Evolutionary conservation across 140 eudicot species (phyloP), one percentile per base, ranked within the genome.

Genomic region (Erigeron philadelphicus): DNA sequence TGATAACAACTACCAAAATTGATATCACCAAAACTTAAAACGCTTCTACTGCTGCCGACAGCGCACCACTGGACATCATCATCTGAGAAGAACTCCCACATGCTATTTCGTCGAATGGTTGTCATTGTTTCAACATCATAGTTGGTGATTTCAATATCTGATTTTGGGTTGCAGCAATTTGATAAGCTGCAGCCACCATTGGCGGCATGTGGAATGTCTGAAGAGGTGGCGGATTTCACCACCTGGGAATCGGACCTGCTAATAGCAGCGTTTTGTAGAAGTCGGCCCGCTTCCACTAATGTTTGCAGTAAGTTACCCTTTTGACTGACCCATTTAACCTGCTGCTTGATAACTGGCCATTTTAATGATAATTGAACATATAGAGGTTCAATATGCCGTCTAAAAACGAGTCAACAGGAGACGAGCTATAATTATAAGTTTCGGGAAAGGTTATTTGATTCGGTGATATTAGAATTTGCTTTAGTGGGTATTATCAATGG

Each of bases 201-300:
- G 85, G 85, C 2, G 93, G 90, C 16, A 87, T 71, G 68, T 80
- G 81, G 7, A 84, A 78, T 0, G 71, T 11, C 56, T 78, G 89
- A 21, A 79, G 19, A 38, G 83, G 94, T 7, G 96, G 97, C 10
- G 97, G 97, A 52, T 91, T 88, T 3, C 89, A 84, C 97, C 97
- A 88, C 76, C 67, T 74, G 0, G 97, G 97, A 55, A 91, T 86
- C 48, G 85, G 86, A 3, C 95, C 97, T 0, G 92, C 87, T 23
- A 86, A 73, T 0, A 91, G 47, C 19, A 91, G 62, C 0, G 85
- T 80, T 21, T 19, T 88, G 84, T 0, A 91, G 79, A 42, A 88
- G 84, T 2, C 95, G 96, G 12, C 89, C 96, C 3, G 97, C 83
- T 44, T 81, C 87, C 62, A 78, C 44, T 6, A 88, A 84, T 1